These are phyloP conservation scores for Coprinellus micaceus DNA, from an alignment of 768 basidiomycete genomes.

Conservation along the genomic window DNA sequence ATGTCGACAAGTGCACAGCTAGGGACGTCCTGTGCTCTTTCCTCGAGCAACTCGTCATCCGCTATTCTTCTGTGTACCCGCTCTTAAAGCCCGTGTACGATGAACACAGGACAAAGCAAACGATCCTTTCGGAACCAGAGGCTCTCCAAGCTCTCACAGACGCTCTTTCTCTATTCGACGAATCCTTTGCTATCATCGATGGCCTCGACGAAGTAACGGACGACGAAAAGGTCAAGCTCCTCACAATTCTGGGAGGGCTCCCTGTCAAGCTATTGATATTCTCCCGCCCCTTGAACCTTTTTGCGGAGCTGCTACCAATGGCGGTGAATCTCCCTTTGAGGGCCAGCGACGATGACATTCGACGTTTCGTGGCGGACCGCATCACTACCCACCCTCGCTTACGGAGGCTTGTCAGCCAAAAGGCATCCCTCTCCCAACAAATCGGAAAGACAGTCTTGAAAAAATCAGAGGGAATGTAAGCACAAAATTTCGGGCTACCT, in stretches of 20 bases:
- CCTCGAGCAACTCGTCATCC: neutral
- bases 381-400: neutral
- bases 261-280: neutral
- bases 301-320: neutral
- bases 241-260: neutral
- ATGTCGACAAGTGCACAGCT: neutral
- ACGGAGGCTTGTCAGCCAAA: neutral
- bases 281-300: neutral
- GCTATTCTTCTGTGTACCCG: neutral
- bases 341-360: neutral
- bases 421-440: neutral
- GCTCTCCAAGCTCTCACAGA: neutral
- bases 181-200: neutral
- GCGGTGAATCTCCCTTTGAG: neutral
- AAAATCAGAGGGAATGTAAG: neutral
- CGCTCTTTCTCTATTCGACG: neutral
- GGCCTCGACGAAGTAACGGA: neutral
- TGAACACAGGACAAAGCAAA: neutral
- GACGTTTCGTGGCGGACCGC: neutral
- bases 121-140: neutral
- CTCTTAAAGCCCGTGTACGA: neutral
- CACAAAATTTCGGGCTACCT: too few relatives aligned
- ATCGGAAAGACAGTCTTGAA: neutral
- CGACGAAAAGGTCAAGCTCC: neutral
- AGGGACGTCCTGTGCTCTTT: neutral